phyloP scores from a whole-genome alignment of 768 basidiomycete species.

The Asterophora parasitica region DNA sequence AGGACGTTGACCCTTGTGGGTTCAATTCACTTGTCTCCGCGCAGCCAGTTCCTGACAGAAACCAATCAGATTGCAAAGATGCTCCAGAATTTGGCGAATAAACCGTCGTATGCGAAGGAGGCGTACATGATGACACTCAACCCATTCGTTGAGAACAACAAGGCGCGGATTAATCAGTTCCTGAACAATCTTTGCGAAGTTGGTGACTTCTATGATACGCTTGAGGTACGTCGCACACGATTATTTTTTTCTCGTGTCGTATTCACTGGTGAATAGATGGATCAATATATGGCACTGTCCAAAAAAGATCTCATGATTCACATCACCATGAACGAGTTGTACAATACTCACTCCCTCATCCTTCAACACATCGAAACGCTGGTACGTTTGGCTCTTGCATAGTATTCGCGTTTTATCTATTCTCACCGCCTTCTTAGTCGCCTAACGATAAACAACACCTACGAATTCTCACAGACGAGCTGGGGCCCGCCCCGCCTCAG shows the following conservation, averaged over 20 bases:
- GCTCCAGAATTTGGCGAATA: constrained; percentile 98
- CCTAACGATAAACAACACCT: constrained; percentile 98
- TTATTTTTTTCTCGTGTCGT: background rate
- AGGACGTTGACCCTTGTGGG: constrained; percentile 83
- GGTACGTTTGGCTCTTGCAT: constrained; percentile 34
- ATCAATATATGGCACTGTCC: constrained; percentile 99
- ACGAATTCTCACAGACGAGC: constrained; percentile 93
- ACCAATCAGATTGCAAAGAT: constrained; percentile 89
- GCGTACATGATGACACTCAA: constrained; percentile 98
- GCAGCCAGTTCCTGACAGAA: constrained; percentile 5
- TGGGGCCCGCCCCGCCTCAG: constrained; percentile 88
- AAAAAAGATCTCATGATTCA: constrained; percentile 99
- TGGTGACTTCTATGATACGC: constrained; percentile 97
- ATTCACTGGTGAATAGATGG: constrained; percentile 62
- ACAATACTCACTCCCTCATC: constrained; percentile 96
- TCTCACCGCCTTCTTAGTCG: constrained; percentile 47
- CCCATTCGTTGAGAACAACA: constrained; percentile 98
- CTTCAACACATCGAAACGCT: constrained; percentile 92
- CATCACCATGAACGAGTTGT: constrained; percentile 97
- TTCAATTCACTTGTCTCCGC: constrained; percentile 13
- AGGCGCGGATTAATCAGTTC: constrained; percentile 95
- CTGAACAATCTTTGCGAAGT: constrained; percentile 97
- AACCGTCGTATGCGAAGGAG: constrained; percentile 97
- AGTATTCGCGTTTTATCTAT: background rate
- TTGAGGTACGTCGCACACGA: constrained; percentile 62